Evolutionary conservation across 73 alveolate species (phyloP), one percentile per base, ranked within the genome.

Genomic region (Uronychia setigera): DNA sequence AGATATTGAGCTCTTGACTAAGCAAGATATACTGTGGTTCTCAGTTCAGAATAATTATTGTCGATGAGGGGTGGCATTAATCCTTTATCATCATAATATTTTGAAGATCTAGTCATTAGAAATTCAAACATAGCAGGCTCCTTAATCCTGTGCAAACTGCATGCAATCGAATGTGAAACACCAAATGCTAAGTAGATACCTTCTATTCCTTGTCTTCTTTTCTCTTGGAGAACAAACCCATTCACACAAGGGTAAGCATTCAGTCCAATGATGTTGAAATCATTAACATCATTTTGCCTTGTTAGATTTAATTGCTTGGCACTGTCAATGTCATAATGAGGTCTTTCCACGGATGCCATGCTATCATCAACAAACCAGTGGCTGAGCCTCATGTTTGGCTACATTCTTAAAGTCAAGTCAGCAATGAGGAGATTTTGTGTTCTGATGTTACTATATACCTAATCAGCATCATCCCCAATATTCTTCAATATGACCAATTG

Each of bases 221-320:
- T 25, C 19, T 27, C 28, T 58, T 58, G 35, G 58, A 80, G 57
- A n/a, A 35, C 46, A 0, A 76, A 0, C 11, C 86, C 86, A 35
- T 80, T 9, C 30, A 80, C 58, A 32, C 86, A 33, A 33, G 79
- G 78, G 57, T n/a, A 80, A 11, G 78, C 86, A 28, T 80, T 80
- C 31, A 80, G 32, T 0, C 86, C 86, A 0, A n/a, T 57, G 19
- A 29, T 29, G 1, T 31, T 76, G 1, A 30, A 76, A 29, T 76
- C 57, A 1, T 1, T 0, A 11, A 46, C 19, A 46, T 46, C 67
- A 19, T 46, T 46, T 19, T 46, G 5, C 19, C 19, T 46, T 46
- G 67, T 19, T 5, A 46, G 67, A 19, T 46, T 46, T 19, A 46
- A 46, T 5, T 46, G 5, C 19, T 19, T 46, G 5, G 67, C 67